Evolutionary conservation across 2,329 filamentous ascomycete genomes (phyloP).

Genomic region (Fusarium sp.): DNA sequence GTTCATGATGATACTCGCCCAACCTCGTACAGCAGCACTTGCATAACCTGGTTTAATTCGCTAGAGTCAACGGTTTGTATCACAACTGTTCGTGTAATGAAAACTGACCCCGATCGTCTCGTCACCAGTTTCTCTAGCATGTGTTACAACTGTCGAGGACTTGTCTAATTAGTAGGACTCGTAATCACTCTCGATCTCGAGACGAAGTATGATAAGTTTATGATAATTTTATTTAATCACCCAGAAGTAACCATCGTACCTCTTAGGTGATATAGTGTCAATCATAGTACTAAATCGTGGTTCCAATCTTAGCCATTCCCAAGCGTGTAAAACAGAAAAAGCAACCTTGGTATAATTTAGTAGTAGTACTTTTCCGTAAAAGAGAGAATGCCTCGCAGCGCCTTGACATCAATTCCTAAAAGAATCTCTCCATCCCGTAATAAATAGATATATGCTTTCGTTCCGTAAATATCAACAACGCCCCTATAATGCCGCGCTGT

Average conservation of each 20-base stretch:
- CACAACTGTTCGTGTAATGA: background rate
- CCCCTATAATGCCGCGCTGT: constrained; percentile 38
- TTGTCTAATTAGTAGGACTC: background rate
- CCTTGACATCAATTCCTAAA: constrained; percentile 7
- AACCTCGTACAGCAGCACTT: background rate
- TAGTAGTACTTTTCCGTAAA: constrained; percentile 19
- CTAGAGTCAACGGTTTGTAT: background rate
- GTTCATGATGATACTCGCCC: background rate
- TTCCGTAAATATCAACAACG: constrained; percentile 31
- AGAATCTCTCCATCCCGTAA: constrained; percentile 9
- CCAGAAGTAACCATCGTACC: background rate
- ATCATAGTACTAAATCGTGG: background rate
- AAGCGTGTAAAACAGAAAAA: background rate
- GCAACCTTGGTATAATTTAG: constrained; percentile 18
- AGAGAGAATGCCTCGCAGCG: constrained; percentile 20
- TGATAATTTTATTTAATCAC: background rate
- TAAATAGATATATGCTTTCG: constrained; percentile 18
- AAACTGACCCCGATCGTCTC: background rate
- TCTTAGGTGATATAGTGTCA: background rate
- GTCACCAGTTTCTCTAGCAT: background rate
- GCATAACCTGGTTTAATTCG: background rate
- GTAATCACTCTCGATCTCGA: background rate
- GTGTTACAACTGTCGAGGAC: background rate
- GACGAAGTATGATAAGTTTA: background rate
- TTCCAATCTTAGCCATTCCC: constrained; percentile 17